Evolutionary conservation across 73 alveolate species (phyloP), one percentile per base, ranked within the genome.

Genomic region (Paramecium caudatum): DNA sequence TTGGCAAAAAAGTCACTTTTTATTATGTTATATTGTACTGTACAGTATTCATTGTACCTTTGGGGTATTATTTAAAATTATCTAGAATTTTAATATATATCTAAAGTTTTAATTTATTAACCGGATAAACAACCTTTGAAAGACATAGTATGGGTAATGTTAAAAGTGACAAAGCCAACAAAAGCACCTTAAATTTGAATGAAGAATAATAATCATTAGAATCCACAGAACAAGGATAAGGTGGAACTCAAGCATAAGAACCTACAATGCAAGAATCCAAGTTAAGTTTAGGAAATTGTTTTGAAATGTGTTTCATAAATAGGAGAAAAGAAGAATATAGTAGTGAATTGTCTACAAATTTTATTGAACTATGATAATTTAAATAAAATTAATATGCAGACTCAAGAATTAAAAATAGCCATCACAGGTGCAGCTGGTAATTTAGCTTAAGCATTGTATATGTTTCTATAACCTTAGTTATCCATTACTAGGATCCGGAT

Each of bases 401-500:
- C 23, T 12, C 45, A 70, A 86, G 93, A 49, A 5, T 49, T 86
- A 49, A 86, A 63, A 23, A 78, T 86, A 41, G 82, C 81, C n/a
- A 86, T 86, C 19, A 86, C 93, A 36, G 93, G 93, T 19, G 93
- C 93, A 3, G 93, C 93, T 36, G 93, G 93, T 86, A 61, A 86
- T 86, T 47, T 86, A 30, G 93, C 93, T 6, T 62, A 69, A 13
- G 93, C 93, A 21, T 86, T 86, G 61, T 86, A 86, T 86, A 16
- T 9, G 10, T 9, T 21, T 68, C 21, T n/a, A 41, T n/a, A 74
- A 39, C 6, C 43, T 4, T 43, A 74, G 88, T 43, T 74, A 74
- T 74, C 88, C 93, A 21, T 30, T 86, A 10, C 65, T 86, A 37
- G 82, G 93, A 13, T 62, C 93, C 12, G 93, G 93, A 8, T 46